These are phyloP conservation scores for Ilex aquifolium DNA, from an alignment of 257 asterid genomes.

Conservation along the genomic window DNA sequence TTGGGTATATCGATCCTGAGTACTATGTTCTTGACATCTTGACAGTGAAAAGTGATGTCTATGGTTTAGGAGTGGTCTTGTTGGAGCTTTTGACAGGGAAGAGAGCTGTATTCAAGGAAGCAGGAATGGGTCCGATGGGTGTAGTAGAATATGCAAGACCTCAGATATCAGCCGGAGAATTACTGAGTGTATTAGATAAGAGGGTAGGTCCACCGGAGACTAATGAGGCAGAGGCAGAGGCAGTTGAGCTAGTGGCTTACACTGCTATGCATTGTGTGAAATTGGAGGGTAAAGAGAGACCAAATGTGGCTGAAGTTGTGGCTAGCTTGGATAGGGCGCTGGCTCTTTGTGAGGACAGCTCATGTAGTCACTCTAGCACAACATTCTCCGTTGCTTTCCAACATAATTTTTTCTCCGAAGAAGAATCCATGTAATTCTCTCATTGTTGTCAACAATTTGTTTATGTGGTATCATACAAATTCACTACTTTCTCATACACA, in stretches of 20 bases:
- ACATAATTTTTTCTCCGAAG: too few species aligned
- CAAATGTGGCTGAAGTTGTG: slow-evolving; percentile 12
- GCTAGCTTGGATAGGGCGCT: slow-evolving; percentile 7
- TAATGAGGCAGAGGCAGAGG: slow-evolving; percentile 3
- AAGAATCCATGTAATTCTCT: too few species aligned
- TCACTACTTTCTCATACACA: too few species aligned
- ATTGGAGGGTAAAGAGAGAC: slow-evolving; percentile 14
- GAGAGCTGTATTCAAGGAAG: slow-evolving; percentile 11
- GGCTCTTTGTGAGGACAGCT: background rate
- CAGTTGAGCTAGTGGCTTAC: slow-evolving; percentile 6
- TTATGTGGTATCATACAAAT: too few species aligned
- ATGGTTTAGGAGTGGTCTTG: slow-evolving; percentile 12
- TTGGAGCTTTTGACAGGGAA: slow-evolving; percentile 16
- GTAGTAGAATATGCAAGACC: slow-evolving; percentile 14
- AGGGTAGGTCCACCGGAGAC: slow-evolving; percentile 6
- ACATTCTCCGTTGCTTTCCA: too few species aligned
- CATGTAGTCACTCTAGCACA: too few species aligned
- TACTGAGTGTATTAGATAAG: slow-evolving; percentile 2
- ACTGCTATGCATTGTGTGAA: slow-evolving; percentile 10
- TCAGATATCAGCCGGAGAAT: background rate
- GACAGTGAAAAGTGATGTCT: slow-evolving; percentile 15
- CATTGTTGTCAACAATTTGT: too few species aligned
- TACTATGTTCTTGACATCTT: slow-evolving; percentile 2
- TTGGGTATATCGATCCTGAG: slow-evolving; percentile 13
- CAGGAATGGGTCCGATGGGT: slow-evolving; percentile 4